Evolutionary conservation across 129 eudicot genomes (phyloP), one percentile per base, ranked within the genome.

Genomic region (Dittrichia graveolens): DNA sequence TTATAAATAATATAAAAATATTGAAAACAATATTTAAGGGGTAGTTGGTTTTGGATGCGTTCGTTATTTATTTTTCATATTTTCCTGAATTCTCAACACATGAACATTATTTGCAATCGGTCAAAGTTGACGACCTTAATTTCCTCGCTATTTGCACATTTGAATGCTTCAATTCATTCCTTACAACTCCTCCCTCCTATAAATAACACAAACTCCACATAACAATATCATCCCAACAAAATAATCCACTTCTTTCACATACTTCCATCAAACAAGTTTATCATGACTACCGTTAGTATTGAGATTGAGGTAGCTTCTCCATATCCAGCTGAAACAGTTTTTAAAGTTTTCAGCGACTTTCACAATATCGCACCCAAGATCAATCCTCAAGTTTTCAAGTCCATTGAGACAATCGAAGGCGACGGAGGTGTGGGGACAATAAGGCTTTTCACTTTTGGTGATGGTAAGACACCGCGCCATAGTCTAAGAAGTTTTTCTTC

Each of bases 361-460:
- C 60, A 54, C 18, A 54, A 5, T 18, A 5, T 54, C 35, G 24
- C 37, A 54, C 60, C 60, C 60, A 54, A 54, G 60, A 35, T 54
- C 60, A 54, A 54, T 16, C 60, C 60, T 15, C 35, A 16, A 54
- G 37, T 54, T 18, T 54, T 54, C 60, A 54, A 54, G 35, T 54
- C 37, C 60, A 18, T 54, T 11, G 60, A 54, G 37, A 54, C 24
- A 18, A 16, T 15, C 11, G 60, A 54, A 18, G 60, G 60, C 3
- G 60, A 54, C 16, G 60, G 60, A 54, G 60, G 60, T 54, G 60
- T 54, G 16, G 60, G 60, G 16, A 54, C 37, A 16, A 16, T 54
- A 54, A 49, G 16, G 55, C 55, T 49, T 49, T 4, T 49, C 13
- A 49, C 55, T 4, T 49, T 49, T 49, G 55, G 55, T 13, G 55